Base-by-base conservation (phyloP, 2,329 filamentous ascomycete genomes). In the Kalaharituber pfeilii region DNA sequence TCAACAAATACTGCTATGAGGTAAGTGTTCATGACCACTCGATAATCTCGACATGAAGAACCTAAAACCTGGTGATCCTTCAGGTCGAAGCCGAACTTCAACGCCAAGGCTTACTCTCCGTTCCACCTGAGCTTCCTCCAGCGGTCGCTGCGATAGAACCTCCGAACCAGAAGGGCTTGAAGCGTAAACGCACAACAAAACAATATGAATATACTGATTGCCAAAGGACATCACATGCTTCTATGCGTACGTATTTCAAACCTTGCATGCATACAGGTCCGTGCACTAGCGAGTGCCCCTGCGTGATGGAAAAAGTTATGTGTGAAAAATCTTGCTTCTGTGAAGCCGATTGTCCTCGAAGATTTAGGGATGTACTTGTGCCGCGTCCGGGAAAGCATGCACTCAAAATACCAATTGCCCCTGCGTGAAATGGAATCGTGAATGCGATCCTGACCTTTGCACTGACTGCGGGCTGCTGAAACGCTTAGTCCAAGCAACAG, bases 391-490 rank as follows among this genome's bases (percentile, higher is more conserved):
- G 11, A 50, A 50, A 26, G 50, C 69, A 70, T 0, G 69, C 24
- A 18, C 42, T 13, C 15, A 18, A 25, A 25, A 3, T 3, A 22
- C 42, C 11, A 22, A 15, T 1, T 47, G 42, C 42, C 42, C 82
- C 13, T 93, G 86, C 62, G 72, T 79, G 20, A 73, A 76, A 62
- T 72, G 86, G 52, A 82, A 84, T 60, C 76, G 86, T 36, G 86
- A 93, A 68, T 93, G 86, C 64, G 86, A 91, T 62, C 79, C 84
- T 1, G 78, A 82, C 56, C 71, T 89, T 11, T 93, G 86, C 63
- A 73, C 73, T 15, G 73, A 71, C 7, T 91, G 86, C 61, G 84
- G 84, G 82, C 81, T 0, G 65, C 71, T 9, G 78, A 84, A 56
- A 75, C 83, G 1, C 75, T 84, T 2, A 79, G 88, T 63, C 82